Base-by-base conservation (phyloP, 2,329 filamentous ascomycete genomes). In the Pyrenochaeta sp. region DNA sequence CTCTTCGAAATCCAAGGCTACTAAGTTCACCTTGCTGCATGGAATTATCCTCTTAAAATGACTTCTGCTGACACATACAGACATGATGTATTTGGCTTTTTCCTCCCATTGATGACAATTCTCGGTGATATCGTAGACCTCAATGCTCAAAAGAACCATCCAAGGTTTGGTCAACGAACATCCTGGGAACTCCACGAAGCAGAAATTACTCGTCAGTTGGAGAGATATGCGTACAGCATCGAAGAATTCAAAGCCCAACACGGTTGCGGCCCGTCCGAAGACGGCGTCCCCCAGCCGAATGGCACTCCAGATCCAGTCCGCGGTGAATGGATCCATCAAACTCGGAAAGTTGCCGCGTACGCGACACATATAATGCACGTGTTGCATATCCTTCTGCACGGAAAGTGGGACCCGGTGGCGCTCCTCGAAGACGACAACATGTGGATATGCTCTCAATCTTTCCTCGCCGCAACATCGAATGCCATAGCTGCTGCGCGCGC, bases 311-410 rank as follows among this genome's bases (percentile, higher is more conserved):
- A 74, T 54, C 41, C 74, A 50, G 59, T 71, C 61, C 54, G 71
- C 52, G 87, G 85, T 15, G 89, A 95, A 72, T 85, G 86, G 27
- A 84, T 90, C 41, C 87, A 95, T 37, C 90, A 96, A 71, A 93
- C 89, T 1, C 86, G 85, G 55, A 94, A 94, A 55, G 89, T 95
- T 20, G 82, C 91, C 34, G 90, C 91, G 0, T 96, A 96, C 65
- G 89, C 89, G 35, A 95, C 89, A 1, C 90, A 96, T 58, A 89
- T 96, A 29, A 94, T 96, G 89, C 90, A 96, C 64, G 92, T 96
- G 8, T 77, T 96, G 26, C 90, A 96, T 68, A 94, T 96, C 30
- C 79, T 96, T 3, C 79, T 96, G 14, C 86, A 90, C 15, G 90
- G 90, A 4, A 96, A 95, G 72, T 96, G 92, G 92, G 92, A 96